Conservation (phyloP, 805 yeast genomes). For the Hagleromyces aurorensis region DNA sequence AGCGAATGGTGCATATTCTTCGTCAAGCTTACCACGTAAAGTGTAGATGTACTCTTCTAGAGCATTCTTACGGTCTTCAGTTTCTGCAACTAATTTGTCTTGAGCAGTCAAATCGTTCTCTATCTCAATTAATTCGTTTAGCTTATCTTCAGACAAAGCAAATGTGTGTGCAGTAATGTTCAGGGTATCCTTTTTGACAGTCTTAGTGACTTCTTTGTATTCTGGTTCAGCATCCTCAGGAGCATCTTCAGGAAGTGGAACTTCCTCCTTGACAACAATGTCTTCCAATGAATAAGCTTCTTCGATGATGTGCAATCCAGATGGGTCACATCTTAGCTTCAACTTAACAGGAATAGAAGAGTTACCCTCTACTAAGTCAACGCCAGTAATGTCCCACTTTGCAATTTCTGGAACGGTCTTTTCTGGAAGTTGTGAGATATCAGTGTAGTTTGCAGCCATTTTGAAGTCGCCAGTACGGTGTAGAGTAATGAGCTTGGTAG, state of each 20-base stretch:
- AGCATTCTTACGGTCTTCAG: constrained; percentile 97
- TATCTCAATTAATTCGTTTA: constrained; percentile 63
- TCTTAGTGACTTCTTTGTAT: constrained; percentile 83
- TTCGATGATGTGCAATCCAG: constrained; percentile 90
- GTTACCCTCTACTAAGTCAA: constrained; percentile 70
- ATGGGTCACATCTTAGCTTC: constrained; percentile 94
- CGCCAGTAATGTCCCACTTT: constrained; percentile 82
- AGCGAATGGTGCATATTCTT: constrained; percentile 80
- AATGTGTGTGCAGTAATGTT: constrained; percentile 51
- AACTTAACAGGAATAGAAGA: constrained; percentile 75
- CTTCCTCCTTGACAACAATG: constrained; percentile 78
- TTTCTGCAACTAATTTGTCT: constrained; percentile 95
- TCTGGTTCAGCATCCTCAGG: constrained; percentile 67
- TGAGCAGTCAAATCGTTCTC: constrained; percentile 80
- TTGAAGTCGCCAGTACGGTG: constrained; percentile 86
- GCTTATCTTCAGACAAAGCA: constrained; percentile 47
- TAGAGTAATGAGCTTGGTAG: constrained; percentile 89
- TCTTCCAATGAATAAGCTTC: constrained; percentile 93
- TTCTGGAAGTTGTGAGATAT: constrained; percentile 61
- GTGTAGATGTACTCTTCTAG: constrained; percentile 97
- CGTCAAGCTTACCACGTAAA: constrained; percentile 94
- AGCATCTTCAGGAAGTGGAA: constrained; percentile 46
- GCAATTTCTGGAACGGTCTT: constrained; percentile 63
- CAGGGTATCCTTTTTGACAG: constrained; percentile 85
- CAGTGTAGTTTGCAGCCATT: constrained; percentile 78